Evolutionary conservation across 148 eudicot species (phyloP), one percentile per base, ranked within the genome.

Genomic region (Rhododendron simsii): DNA sequence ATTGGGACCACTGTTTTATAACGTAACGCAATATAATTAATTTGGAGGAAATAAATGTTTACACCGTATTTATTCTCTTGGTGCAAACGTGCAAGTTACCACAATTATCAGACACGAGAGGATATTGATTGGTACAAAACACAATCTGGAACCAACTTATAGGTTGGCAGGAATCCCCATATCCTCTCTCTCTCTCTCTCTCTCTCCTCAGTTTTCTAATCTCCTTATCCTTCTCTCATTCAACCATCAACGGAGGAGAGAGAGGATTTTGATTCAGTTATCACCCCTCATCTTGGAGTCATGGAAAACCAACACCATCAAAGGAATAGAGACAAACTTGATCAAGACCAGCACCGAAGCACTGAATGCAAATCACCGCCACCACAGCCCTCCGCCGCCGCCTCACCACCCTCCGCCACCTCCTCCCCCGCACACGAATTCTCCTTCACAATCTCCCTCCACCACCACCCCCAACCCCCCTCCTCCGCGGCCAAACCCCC

Each of bases 371-470:
- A 44, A 57, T 15, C 9, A 63, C 41, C 1, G 8, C 16, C n/a
- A 16, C 76, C 1, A 81, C 53, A 28, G 23, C 33, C 84, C 73
- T 59, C 89, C 57, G 90, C 95, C 47, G 15, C 91, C 23, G 83
- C 93, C 12, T 81, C 91, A 59, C 84, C 91, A 5, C 87, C 89
- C 57, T 92, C 95, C 37, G 21, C 91, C 23, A 81, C 93, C 12
- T 78, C 91, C 50, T 91, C 93, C 73, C 91, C 93, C 3, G 33
- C 89, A 3, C 93, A 88, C 78, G 93, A 91, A 59, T 91, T 91
- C 88, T 88, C 93, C 85, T 91, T 91, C 90, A 87, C 93, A 26
- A 85, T 90, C 85, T 91, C 93, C 50, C 93, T 91, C 81, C 89
- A 91, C 39, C 82, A 33, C 21, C 84, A 2, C 28, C 84, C 23